Evolutionary conservation across 176 grass and related monocot genomes (phyloP), one percentile per base, ranked within the genome.

Genomic region (Hyparrhenia diplandra): DNA sequence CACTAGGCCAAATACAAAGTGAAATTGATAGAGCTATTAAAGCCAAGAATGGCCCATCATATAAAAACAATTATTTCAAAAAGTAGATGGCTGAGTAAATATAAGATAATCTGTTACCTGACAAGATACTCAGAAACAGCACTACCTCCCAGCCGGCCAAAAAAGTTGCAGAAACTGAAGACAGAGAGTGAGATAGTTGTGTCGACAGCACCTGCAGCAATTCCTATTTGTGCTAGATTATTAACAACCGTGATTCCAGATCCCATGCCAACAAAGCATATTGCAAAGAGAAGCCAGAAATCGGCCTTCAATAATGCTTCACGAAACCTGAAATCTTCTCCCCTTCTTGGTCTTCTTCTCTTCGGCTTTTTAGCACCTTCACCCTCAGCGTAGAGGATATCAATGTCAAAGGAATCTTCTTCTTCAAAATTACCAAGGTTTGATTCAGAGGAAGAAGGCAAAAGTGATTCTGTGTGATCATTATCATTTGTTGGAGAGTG

Each of bases 81-180:
- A 3, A 78, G 20, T 6, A 37, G 21, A 40, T 60, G 68, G 16
- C 4, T 6, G 12, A 39, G 10, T 59, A 61, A 63, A 76, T 58
- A 64, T 18, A 85, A 41, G 32, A 76, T 16, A 80, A 63, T 79
- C 5, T 42, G 29, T 67, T 86, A 95, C 95, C 95, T 98, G 82
- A 95, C 90, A 80, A 95, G 78, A 77, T 91, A 83, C 46, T 98
- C 92, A 28, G 95, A 94, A 85, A 82, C 58, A 75, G 63, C 78
- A 47, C 95, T 92, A 49, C 90, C 95, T 67, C 92, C 88, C 62
- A 98, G 83, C 32, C 95, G 92, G n/a, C 95, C 95, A 72, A 93
- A 55, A 76, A 98, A 95, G 61, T 98, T 98, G 85, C 88, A 89
- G 79, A 98, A 98, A 67, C 95, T 98, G 89, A 95, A 98, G 67